Evolutionary conservation across 768 basidiomycete genomes (phyloP).

Genomic region (Trametes cinnabarina): DNA sequence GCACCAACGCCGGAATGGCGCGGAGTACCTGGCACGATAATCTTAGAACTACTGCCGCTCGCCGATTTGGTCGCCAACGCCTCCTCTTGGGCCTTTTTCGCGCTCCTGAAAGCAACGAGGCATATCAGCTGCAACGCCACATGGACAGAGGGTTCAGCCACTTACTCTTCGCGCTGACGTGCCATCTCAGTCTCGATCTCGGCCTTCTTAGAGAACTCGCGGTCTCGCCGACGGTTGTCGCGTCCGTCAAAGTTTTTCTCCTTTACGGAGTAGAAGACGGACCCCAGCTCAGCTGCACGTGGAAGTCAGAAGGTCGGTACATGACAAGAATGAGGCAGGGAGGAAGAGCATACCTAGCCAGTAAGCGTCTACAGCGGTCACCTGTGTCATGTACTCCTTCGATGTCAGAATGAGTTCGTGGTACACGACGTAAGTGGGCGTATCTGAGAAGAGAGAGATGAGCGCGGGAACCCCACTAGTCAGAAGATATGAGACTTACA

Average conservation of each 20-base stretch:
- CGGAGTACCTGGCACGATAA: constrained; percentile 81
- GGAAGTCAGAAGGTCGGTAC: constrained; percentile 10
- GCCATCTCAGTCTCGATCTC: constrained; percentile 94
- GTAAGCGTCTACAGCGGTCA: constrained; percentile 96
- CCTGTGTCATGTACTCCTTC: constrained; percentile 98
- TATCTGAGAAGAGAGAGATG: constrained; percentile 50
- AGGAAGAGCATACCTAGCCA: constrained; percentile 82
- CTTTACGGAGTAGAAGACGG: constrained; percentile 96
- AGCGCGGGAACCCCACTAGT: background rate
- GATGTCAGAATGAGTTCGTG: constrained; percentile 95
- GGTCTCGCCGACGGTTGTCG: constrained; percentile 72
- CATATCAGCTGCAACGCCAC: background rate
- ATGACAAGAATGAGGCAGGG: background rate
- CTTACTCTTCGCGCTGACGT: constrained; percentile 70
- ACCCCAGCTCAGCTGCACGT: constrained; percentile 80
- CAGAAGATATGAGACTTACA: constrained; percentile 51
- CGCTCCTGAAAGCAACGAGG: constrained; percentile 41
- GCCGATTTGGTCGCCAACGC: constrained; percentile 54
- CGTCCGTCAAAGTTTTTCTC: constrained; percentile 97
- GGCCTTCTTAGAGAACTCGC: constrained; percentile 88
- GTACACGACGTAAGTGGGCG: constrained; percentile 95
- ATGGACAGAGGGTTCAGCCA: background rate
- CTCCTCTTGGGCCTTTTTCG: constrained; percentile 62
- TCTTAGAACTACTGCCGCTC: constrained; percentile 56
- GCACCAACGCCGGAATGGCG: constrained; percentile 67